A percentile compares a stretch with the other conserved stretches of the same genome.
These are phyloP conservation scores for Stachybotrys elegans DNA, from an alignment of 2,329 filamentous ascomycete genomes.

Conservation along the genomic window DNA sequence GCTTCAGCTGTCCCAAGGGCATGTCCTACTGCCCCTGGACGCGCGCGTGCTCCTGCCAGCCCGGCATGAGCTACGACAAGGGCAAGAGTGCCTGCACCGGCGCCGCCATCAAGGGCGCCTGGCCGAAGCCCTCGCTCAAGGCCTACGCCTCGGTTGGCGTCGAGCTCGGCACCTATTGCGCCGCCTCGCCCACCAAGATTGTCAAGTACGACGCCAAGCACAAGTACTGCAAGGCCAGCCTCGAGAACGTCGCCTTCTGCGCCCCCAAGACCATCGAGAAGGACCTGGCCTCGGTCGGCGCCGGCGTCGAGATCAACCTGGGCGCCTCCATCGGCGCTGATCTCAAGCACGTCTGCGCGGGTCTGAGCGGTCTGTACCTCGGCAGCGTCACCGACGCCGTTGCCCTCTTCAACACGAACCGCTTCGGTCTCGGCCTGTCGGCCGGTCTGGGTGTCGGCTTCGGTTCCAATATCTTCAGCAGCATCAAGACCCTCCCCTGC, in stretches of 20 bases:
- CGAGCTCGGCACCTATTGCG: constrained; percentile 26
- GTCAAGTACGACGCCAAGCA: constrained; percentile 26
- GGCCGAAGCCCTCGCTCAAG: constrained; percentile 24
- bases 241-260: constrained; percentile 27
- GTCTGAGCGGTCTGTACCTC: constrained; percentile 27
- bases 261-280: constrained; percentile 22
- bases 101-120: constrained; percentile 20
- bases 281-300: constrained; percentile 18
- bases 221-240: constrained; percentile 28
- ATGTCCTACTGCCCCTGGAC: constrained; percentile 34
- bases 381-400: constrained; percentile 23
- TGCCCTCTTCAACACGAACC: constrained; percentile 31
- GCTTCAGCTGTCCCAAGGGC: constrained; percentile 25
- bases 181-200: constrained; percentile 28
- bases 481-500: constrained; percentile 20
- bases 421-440: constrained; percentile 22
- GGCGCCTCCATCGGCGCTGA: constrained; percentile 18
- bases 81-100: constrained; percentile 21
- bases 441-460: constrained; percentile 20
- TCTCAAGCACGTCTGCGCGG: constrained; percentile 26
- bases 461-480: constrained; percentile 17
- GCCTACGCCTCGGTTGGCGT: constrained; percentile 19
- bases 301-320: constrained; percentile 17
- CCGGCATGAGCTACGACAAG: constrained; percentile 33
- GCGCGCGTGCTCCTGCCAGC: constrained; percentile 36